Evolutionary conservation across 495 filamentous ascomycete genomes (phyloP).

Genomic region (Lentithecium fluviatile): DNA sequence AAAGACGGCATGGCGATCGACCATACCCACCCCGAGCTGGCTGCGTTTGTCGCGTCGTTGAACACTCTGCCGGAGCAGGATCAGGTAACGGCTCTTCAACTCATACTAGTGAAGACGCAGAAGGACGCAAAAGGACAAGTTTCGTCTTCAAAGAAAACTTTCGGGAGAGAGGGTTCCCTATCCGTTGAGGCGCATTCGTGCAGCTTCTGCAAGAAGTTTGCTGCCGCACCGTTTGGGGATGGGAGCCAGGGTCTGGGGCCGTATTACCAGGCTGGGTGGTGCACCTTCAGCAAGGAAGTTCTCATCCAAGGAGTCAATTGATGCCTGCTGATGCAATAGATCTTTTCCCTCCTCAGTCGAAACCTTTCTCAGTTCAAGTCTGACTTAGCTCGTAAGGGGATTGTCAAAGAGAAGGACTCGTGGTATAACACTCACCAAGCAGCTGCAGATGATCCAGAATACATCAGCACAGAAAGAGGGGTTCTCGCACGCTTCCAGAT

Average conservation of each 20-base stretch:
- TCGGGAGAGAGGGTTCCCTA: background rate
- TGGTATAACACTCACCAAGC: background rate
- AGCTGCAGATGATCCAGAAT: background rate
- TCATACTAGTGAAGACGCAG: background rate
- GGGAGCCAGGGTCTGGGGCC: background rate
- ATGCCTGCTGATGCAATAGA: constrained; percentile 7
- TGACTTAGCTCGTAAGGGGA: background rate
- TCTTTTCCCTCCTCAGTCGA: background rate
- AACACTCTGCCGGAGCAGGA: background rate
- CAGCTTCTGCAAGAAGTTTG: background rate
- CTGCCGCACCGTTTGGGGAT: background rate
- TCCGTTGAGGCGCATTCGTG: background rate
- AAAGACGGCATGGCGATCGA: too few species aligned
- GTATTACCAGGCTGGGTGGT: background rate
- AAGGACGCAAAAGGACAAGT: background rate
- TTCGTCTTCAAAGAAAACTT: background rate
- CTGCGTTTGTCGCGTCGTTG: too few species aligned
- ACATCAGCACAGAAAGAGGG: background rate
- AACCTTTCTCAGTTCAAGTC: background rate
- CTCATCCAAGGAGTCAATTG: background rate
- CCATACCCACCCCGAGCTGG: too few species aligned
- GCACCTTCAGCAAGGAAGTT: background rate
- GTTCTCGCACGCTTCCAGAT: background rate
- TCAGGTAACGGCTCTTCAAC: background rate
- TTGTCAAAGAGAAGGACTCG: background rate